phyloP scores from a whole-genome alignment of 371 early-diverging fungal genomes.

The Conidiobolus coronatus region DNA sequence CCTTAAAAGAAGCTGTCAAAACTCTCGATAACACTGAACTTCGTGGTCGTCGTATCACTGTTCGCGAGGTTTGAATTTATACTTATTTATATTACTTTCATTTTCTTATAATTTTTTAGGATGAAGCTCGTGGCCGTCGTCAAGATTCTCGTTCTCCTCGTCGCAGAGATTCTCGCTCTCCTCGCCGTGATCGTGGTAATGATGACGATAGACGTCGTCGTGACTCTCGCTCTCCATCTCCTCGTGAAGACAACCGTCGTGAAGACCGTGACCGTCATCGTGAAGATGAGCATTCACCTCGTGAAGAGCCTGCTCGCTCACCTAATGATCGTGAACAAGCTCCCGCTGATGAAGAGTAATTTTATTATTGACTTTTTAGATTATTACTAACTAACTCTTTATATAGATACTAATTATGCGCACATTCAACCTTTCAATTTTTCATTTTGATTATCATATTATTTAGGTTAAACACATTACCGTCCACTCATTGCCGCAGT shows the following conservation, averaged over 20 bases:
- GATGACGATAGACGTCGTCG: background rate
- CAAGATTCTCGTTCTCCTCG: background rate
- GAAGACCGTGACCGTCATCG: background rate
- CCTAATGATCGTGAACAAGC: too few relatives aligned
- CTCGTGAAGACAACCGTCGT: background rate
- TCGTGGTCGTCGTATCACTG: conserved; percentile 47
- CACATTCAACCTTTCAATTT: too few relatives aligned
- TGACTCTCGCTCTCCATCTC: background rate
- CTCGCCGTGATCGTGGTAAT: background rate
- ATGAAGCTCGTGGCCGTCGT: background rate
- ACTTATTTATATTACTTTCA: too few relatives aligned
- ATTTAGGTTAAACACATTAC: too few relatives aligned
- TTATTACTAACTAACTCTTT: too few relatives aligned
- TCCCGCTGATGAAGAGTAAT: too few relatives aligned
- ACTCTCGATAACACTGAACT: conserved; percentile 70
- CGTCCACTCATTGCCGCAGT: too few relatives aligned
- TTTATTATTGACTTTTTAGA: too few relatives aligned
- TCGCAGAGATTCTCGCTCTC: conserved; percentile 1
- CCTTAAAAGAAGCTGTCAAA: conserved; percentile 66
- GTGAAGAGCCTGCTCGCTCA: background rate
- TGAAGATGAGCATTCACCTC: background rate
- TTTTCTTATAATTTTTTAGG: background rate
- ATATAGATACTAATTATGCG: too few relatives aligned
- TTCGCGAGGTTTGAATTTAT: conserved; percentile 34
- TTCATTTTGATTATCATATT: too few relatives aligned